A percentile compares a stretch with the other conserved stretches of the same genome.
These are phyloP conservation scores for Rhizopogon sp. DNA, from an alignment of 768 basidiomycete genomes.

Conservation along the genomic window DNA sequence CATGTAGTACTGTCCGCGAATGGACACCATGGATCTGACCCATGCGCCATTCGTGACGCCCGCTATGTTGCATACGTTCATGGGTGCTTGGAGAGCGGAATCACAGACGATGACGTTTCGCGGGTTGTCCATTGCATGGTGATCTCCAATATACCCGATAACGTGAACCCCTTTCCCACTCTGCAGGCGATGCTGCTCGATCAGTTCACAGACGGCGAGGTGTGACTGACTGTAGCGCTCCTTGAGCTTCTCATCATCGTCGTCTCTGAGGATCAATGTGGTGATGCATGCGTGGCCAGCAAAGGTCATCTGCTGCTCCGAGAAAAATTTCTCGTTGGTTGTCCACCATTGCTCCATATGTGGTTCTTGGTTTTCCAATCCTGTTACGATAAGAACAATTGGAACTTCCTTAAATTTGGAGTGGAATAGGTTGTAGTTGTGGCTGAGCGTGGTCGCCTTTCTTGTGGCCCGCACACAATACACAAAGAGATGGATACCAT, in stretches of 20 bases:
- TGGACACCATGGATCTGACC: neutral
- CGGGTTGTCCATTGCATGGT: neutral
- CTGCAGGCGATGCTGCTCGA: neutral
- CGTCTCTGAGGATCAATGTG: neutral
- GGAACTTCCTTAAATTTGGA: slow-evolving; percentile 8
- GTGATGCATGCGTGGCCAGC: slow-evolving; percentile 14
- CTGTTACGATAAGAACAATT: slow-evolving; percentile 13
- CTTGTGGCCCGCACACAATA: slow-evolving; percentile 17
- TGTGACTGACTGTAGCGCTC: slow-evolving; percentile 5
- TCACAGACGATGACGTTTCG: slow-evolving; percentile 5
- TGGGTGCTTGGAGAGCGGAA: neutral
- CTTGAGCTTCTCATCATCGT: neutral
- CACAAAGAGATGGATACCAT: slow-evolving; percentile 14
- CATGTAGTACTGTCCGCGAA: slow-evolving; percentile 2
- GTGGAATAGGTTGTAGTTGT: slow-evolving; percentile 10
- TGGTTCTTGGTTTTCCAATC: slow-evolving; percentile 14
- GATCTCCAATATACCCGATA: neutral
- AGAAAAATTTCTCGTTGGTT: slow-evolving; percentile 7
- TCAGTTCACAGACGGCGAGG: slow-evolving; percentile 1
- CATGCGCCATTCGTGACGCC: neutral
- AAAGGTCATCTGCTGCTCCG: neutral
- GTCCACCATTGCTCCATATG: slow-evolving; percentile 22
- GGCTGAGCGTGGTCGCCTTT: slow-evolving; percentile 13
- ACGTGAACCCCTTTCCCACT: neutral
- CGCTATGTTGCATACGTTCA: slow-evolving; percentile 1